Evolutionary conservation across 768 basidiomycete species (phyloP), one percentile per base, ranked within the genome.

Genomic region (Pholiota conissans): DNA sequence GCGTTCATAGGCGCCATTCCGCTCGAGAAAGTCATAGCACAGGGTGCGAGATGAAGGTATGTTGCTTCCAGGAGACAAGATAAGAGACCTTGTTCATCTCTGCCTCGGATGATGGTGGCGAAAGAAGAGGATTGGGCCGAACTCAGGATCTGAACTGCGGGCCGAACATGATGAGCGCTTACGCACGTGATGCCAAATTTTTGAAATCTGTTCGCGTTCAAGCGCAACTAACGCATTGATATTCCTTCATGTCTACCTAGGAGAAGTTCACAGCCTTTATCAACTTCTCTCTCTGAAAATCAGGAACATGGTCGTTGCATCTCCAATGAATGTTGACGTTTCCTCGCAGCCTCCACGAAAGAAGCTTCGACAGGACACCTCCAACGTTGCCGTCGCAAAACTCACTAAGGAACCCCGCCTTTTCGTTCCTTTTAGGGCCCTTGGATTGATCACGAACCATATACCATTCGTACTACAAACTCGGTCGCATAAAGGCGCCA

Each of bases 381-480:
- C 65, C 26, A 58, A 62, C 30, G 60, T 52, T 37, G 57, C 64
- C 46, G 63, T 62, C 34, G 42, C 52, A 39, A 64, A 60, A 55
- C 58, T 48, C 32, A 61, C 57, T 26, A 74, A 71, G 52, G 76
- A 77, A 64, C 76, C 76, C 0, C 76, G 80, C 42, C 74, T 99
- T 39, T 98, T 96, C 69, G 91, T 89, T 4, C 96, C 97, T 3
- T 99, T 98, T 69, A 84, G 97, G 58, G 95, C 95, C 6, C 83
- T 99, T n/a, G 96, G 97, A 26, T 83, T 94, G 56, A 83, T 98
- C 66, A 93, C 95, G 42, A 95, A 96, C 68, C 83, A 89, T 74
- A 81, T 95, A 24, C 94, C 95, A 9, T 93, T 96, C 69, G 85
- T 89, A 14, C 71, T 98, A 57, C 94, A 96, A 77, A 86, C 89